Evolutionary conservation across 2,329 filamentous ascomycete genomes (phyloP).

Genomic region (Paradendryphiella salina): DNA sequence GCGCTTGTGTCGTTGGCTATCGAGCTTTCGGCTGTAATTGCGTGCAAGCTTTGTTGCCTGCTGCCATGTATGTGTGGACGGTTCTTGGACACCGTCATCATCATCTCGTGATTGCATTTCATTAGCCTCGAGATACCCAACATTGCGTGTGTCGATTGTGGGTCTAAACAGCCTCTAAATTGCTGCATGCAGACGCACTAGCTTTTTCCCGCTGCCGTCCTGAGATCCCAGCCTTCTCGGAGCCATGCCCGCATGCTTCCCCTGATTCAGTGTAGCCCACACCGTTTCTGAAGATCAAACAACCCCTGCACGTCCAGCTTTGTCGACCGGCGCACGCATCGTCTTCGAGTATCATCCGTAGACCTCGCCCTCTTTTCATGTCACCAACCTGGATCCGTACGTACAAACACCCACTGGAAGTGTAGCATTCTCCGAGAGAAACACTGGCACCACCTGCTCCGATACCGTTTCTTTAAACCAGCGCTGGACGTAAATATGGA

Average conservation of each 20-base stretch:
- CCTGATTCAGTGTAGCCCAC: conserved; percentile 38
- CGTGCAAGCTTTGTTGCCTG: conserved; percentile 14
- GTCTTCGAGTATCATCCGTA: conserved; percentile 23
- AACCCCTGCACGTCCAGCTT: conserved; percentile 33
- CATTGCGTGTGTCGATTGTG: conserved; percentile 39
- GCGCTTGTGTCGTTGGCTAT: conserved; percentile 27
- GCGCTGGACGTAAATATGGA: conserved; percentile 28
- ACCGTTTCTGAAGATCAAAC: conserved; percentile 33
- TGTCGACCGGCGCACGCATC: conserved; percentile 25
- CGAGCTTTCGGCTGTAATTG: conserved; percentile 27
- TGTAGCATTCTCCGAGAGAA: conserved; percentile 9
- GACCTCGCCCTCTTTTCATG: conserved; percentile 29
- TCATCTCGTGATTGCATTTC: conserved; percentile 19
- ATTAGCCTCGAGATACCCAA: conserved; percentile 38
- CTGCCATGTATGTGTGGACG: conserved; percentile 21
- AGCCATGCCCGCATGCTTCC: conserved; percentile 37
- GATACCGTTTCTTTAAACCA: conserved; percentile 7
- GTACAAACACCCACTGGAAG: conserved; percentile 21
- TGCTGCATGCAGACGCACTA: conserved; percentile 30
- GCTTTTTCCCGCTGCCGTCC: conserved; percentile 37
- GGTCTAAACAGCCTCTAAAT: conserved; percentile 35
- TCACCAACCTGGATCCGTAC: conserved; percentile 26
- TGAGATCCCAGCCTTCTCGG: conserved; percentile 36
- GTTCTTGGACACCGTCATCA: conserved; percentile 7
- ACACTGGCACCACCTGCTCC: conserved; percentile 8